Evolutionary conservation across 176 grass and related monocot species (phyloP).

Genomic region (Zizania latifolia): DNA sequence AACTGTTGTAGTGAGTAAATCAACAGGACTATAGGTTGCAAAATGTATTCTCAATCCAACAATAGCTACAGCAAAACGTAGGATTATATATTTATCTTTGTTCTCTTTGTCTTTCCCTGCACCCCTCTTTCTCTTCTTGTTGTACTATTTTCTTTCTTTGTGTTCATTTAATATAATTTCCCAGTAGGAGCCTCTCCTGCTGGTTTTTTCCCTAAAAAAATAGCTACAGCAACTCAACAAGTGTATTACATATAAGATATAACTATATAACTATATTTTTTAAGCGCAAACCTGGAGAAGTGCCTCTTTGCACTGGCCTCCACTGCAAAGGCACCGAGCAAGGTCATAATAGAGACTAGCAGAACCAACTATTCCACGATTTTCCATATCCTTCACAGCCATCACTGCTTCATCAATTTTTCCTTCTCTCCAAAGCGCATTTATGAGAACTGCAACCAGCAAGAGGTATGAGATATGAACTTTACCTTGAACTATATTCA

Average conservation of each 20-base stretch:
- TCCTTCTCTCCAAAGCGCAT: constrained; percentile 93
- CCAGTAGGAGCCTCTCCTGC: too few relatives aligned
- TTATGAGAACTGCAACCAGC: constrained; percentile 66
- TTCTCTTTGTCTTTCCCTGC: too few relatives aligned
- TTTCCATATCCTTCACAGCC: constrained; percentile 95
- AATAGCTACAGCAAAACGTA: constrained; percentile 15
- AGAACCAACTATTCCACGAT: constrained; percentile 77
- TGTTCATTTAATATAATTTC: too few relatives aligned
- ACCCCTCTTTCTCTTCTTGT: too few relatives aligned
- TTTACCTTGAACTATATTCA: constrained; percentile 6
- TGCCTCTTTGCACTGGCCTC: constrained; percentile 78
- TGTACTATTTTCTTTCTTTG: too few relatives aligned
- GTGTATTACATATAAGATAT: not conserved
- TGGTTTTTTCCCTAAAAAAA: too few relatives aligned
- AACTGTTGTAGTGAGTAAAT: not conserved
- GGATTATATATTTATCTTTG: too few relatives aligned
- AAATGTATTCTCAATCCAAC: not conserved
- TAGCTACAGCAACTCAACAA: constrained; percentile 12
- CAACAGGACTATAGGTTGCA: not conserved
- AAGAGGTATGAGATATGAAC: constrained; percentile 7
- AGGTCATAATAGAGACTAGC: constrained; percentile 97
- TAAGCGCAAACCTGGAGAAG: constrained; percentile 65
- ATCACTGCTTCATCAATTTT: constrained; percentile 73
- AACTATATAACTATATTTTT: constrained; percentile 18
- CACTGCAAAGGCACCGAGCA: constrained; percentile 91